phyloP scores from a whole-genome alignment of 352 stramenopile species.

The Phytopythium montanum region DNA sequence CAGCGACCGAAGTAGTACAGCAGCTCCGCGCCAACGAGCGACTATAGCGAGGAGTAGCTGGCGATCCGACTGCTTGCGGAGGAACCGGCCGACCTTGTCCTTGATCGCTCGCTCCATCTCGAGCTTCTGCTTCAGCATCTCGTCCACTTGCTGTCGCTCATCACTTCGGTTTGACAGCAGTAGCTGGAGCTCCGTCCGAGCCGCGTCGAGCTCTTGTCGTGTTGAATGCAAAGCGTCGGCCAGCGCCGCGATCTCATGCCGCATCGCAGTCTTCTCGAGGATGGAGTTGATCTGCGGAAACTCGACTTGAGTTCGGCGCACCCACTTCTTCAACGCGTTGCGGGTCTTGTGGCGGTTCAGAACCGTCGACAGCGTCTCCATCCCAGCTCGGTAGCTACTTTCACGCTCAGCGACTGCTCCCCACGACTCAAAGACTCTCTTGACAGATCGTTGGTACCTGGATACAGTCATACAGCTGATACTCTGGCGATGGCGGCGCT shows the following conservation, averaged over 20 bases:
- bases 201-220: neutral
- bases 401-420: neutral
- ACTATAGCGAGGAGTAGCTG: constrained; percentile 19
- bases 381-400: constrained; percentile 4
- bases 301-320: neutral
- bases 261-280: neutral
- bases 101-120: constrained; percentile 17
- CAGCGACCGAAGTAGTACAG: constrained; percentile 2
- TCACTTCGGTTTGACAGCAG: neutral
- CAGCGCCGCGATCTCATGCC: neutral
- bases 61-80: constrained; percentile 29
- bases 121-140: neutral
- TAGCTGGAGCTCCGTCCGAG: constrained; percentile 1
- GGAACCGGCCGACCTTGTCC: constrained; percentile 27
- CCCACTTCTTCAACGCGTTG: constrained; percentile 17
- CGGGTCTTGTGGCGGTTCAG: constrained; percentile 6
- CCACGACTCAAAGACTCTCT: constrained; percentile 13
- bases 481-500: constrained; percentile 7
- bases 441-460: neutral
- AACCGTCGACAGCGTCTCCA: constrained; percentile 7
- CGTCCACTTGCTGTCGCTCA: neutral
- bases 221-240: neutral
- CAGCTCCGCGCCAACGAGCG: constrained; percentile 11
- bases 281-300: neutral
- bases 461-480: neutral